These are phyloP conservation scores for Arabidopsis arenosa DNA, from an alignment of 345 rosid genomes.

Conservation along the genomic window DNA sequence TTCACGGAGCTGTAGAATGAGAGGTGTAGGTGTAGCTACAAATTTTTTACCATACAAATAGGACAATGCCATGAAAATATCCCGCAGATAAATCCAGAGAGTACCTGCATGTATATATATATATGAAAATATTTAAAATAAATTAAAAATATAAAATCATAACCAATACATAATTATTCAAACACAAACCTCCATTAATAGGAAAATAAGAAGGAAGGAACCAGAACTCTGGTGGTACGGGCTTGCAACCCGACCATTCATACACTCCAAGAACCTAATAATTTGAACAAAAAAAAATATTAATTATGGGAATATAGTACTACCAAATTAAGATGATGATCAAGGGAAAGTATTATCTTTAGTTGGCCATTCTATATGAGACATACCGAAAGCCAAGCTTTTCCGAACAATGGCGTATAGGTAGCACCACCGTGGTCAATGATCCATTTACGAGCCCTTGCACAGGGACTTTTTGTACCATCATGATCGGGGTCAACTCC, in stretches of 20 bases:
- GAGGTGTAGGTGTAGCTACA: slow-evolving; percentile 45
- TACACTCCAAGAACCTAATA: slow-evolving; percentile 27
- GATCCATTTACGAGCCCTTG: slow-evolving; percentile 66
- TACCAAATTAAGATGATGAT: background rate
- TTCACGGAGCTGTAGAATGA: slow-evolving; percentile 44
- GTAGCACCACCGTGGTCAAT: slow-evolving; percentile 69
- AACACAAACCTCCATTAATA: slow-evolving; percentile 25
- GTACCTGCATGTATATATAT: slow-evolving; percentile 20
- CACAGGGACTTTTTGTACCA: slow-evolving; percentile 50
- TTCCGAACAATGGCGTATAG: slow-evolving; percentile 66
- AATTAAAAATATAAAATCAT: too few species aligned
- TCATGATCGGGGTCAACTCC: slow-evolving; percentile 59
- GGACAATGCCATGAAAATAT: slow-evolving; percentile 48
- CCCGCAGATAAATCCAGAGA: slow-evolving; percentile 46
- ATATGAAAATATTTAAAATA: background rate
- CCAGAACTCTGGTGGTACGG: slow-evolving; percentile 35
- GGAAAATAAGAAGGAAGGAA: slow-evolving; percentile 7
- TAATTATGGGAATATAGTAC: too few species aligned
- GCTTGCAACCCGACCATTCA: slow-evolving; percentile 33
- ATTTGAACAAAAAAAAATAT: background rate
- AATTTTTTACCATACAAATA: slow-evolving; percentile 49
- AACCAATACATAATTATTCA: background rate
- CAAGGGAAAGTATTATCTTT: background rate
- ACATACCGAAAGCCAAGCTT: slow-evolving; percentile 47
- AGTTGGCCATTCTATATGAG: background rate